Evolutionary conservation across 2,329 filamentous ascomycete species (phyloP), one percentile per base, ranked within the genome.

Genomic region (Stachybotrys chlorohalonatus): DNA sequence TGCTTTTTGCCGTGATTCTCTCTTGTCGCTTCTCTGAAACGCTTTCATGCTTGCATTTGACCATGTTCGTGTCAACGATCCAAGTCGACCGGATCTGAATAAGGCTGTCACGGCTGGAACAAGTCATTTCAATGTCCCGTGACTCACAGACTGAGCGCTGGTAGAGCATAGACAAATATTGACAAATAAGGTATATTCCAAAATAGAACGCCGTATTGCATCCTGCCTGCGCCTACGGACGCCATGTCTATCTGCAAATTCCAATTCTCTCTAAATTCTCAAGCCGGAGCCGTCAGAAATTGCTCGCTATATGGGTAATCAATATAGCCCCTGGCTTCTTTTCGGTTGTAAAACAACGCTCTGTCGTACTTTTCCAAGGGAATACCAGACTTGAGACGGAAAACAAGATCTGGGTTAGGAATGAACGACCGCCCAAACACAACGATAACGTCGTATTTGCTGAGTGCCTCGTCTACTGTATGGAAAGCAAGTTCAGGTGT

Each of bases 331-430:
- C 48, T 39, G 24, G 24, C 11, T 13, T 9, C 39, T 55, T 62
- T 61, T 16, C 58, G 56, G 31, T 58, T 63, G 54, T 69, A 69
- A 47, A 69, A 68, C 6, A 59, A 62, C 36, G 52, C 47, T 6
- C 67, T 58, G 30, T 69, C 62, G 47, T 68, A 68, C 24, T 60
- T 61, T 31, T 57, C 57, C 7, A 68, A 53, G 6, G 56, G 52
- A n/a, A 69, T 51, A 16, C 58, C 61, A 54, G 63, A 55, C 53
- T 60, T 60, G 52, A 69, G 57, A 7, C 66, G 55, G 57, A 60
- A 68, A 9, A 65, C 62, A 6, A 69, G 56, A 45, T 69, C 67
- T 1, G 67, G 67, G 45, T 66, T 70, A 13, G 63, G 59, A 7
- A 64, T 61, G 55, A 65, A 70, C 52, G 62, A 62, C 31, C 67